Evolutionary conservation across 2,329 filamentous ascomycete genomes (phyloP), one percentile per base, ranked within the genome.

Genomic region (Raffaelea arxii): DNA sequence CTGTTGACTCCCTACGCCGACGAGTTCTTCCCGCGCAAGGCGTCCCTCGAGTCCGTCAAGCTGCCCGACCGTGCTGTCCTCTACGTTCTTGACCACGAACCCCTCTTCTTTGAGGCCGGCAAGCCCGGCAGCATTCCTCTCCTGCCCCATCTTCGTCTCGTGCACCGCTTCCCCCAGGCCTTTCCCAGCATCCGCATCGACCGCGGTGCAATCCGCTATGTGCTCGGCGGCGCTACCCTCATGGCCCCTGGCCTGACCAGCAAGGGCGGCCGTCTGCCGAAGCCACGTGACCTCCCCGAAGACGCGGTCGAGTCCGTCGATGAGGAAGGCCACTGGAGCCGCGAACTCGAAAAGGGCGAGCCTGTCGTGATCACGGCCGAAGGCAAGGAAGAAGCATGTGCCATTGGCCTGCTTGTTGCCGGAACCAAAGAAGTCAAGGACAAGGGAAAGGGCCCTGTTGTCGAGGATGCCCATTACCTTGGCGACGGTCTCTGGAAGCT

Each of bases 171-270:
- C 69, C 92, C 92, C 10, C 71, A 80, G 55, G 84, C 80, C 49
- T 91, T 98, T 63, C 82, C 86, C 18, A 84, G 79, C 44, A 74
- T 98, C 48, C 84, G 90, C 49, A 94, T 97, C 64, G 92, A 98
- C 65, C 80, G 92, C 43, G 92, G 92, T 51, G 92, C 92, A 5
- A 97, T 98, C 60, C 86, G 92, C 51, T 98, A 98, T 68, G 91
- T 98, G 23, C 78, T 98, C 2, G 86, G 82, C 1, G 92, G 92
- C 39, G 92, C 92, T 1, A 88, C 91, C 14, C 81, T 98, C 52
- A 98, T 98, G 92, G 91, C 89, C 2, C 92, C 92, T 0, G 92
- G 92, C 0, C 66, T 98, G 56, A 98, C 92, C 24, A 88, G 81
- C 19, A 67, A 80, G 0, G 92, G 92, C 0, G 92, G 92, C 0